phyloP scores from a whole-genome alignment of 208 protist species.

The Acanthamoeba castellanii region DNA sequence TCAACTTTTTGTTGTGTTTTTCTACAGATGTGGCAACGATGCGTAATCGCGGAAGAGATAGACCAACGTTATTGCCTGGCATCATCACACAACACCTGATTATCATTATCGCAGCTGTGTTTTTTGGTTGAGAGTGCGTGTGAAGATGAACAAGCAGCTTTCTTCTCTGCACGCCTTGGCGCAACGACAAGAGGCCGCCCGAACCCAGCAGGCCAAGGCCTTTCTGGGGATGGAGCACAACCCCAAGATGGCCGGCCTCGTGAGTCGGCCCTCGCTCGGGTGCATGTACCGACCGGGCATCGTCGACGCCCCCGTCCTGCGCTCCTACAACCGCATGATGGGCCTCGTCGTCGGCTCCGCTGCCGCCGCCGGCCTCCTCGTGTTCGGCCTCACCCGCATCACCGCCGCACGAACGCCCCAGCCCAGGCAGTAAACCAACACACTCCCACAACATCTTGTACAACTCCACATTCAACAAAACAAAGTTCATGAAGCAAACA shows the following conservation, averaged over 20 bases:
- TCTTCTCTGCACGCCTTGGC: background rate
- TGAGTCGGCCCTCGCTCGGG: background rate
- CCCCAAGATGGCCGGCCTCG: background rate
- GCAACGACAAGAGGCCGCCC: background rate
- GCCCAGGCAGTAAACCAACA: background rate
- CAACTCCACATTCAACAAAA: background rate
- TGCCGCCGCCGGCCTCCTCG: background rate
- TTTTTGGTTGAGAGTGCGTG: too few species aligned
- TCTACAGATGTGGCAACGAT: too few species aligned
- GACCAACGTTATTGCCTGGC: too few species aligned
- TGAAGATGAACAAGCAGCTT: background rate
- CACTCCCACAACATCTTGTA: background rate
- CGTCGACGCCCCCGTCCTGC: background rate
- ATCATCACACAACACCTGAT: too few species aligned
- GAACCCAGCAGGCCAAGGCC: background rate
- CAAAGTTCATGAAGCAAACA: background rate
- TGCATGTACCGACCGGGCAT: slow-evolving; percentile 30
- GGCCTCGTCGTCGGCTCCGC: slow-evolving; percentile 21
- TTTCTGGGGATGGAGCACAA: slow-evolving; percentile 10
- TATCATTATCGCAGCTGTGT: too few species aligned
- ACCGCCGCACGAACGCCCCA: too few species aligned
- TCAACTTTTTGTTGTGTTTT: too few species aligned
- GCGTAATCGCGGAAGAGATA: too few species aligned
- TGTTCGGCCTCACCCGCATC: background rate
- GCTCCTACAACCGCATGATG: slow-evolving; percentile 14